These are phyloP conservation scores for Pholiota adiposa DNA, from an alignment of 1,284 basidiomycete genomes.

Conservation along the genomic window DNA sequence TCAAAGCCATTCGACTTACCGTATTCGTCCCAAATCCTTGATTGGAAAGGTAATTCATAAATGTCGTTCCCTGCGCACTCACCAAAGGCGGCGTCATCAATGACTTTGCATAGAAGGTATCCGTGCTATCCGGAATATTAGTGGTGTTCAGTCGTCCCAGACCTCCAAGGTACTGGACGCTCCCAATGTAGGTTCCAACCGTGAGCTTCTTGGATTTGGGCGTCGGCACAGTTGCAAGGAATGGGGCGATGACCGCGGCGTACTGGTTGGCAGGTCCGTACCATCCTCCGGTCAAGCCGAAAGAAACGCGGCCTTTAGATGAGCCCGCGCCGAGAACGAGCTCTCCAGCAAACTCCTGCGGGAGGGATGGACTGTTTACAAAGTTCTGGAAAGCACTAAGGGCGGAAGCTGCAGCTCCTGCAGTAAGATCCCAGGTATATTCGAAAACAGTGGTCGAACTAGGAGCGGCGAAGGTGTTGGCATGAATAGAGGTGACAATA, in stretches of 20 bases:
- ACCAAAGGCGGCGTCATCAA: slow-evolving; percentile 41
- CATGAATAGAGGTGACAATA: slow-evolving; percentile 45
- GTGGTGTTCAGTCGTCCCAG: slow-evolving; percentile 31
- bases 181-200: slow-evolving; percentile 36
- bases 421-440: slow-evolving; percentile 38
- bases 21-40: slow-evolving; percentile 33
- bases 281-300: slow-evolving; percentile 33
- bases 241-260: slow-evolving; percentile 32
- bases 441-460: slow-evolving; percentile 37
- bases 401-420: slow-evolving; percentile 32
- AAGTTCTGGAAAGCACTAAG: slow-evolving; percentile 41
- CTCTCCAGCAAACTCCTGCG: slow-evolving; percentile 38
- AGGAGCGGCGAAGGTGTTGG: slow-evolving; percentile 43
- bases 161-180: slow-evolving; percentile 33
- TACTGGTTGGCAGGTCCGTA: slow-evolving; percentile 30
- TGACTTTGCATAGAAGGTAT: slow-evolving; percentile 49
- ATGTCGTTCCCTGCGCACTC: slow-evolving; percentile 31
- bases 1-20: slow-evolving; percentile 24
- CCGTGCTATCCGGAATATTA: slow-evolving; percentile 26
- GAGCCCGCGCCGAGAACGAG: slow-evolving; percentile 31
- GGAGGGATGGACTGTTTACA: slow-evolving; percentile 30
- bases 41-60: slow-evolving; percentile 37
- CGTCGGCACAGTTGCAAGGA: slow-evolving; percentile 30
- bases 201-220: slow-evolving; percentile 26
- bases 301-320: slow-evolving; percentile 25